Base-by-base conservation (phyloP, 176 grass and related monocot genomes). In the Poa pratensis region DNA sequence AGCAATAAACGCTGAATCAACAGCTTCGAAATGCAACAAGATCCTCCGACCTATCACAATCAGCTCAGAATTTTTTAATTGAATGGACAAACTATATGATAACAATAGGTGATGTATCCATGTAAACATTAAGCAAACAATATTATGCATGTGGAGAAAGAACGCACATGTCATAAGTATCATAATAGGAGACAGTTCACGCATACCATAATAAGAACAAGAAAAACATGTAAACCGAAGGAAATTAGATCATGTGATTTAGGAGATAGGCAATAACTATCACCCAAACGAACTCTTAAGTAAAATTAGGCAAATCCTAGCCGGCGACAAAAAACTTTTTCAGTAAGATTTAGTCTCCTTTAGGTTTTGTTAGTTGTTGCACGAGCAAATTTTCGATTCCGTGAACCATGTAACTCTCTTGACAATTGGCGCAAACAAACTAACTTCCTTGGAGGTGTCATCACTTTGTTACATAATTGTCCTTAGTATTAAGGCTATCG, bases 21-120 rank as follows among this genome's bases (percentile, higher is more conserved):
- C 93, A 86, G 87, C 96, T 91, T 98, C 96, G 65, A 98, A 98
- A 86, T 98, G 93, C 81, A 98, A 84, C 74, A 98, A 86, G 75
- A 98, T 90, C 84, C 93, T 93, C 46, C 93, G 91, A 87, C 93
- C 96, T 95, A 82, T 88, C 23, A 94, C 51, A 82, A 72, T 63
- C 34, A 87, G 48, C 18, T 12, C 54, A 62, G 30, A 84, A 78
- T 24, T 20, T 2, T 59, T 73, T 45, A 52, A 70, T 75, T 12
- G 51, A 20, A 40, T 9, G 19, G 43, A 16, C 35, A 69, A 22
- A 27, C 49, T 42, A 66, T 17, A 0, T 15, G 18, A 59, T 34
- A 77, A 70, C 66, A 85, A 39, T 34, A 27, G 42, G 17, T 39
- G 13, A 6, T 79, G 32, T 0, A 83, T 90, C 24, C 19, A 74